Evolutionary conservation across 202 grass and related monocot species (phyloP), one percentile per base, ranked within the genome.

Genomic region (Panicum virgatum): DNA sequence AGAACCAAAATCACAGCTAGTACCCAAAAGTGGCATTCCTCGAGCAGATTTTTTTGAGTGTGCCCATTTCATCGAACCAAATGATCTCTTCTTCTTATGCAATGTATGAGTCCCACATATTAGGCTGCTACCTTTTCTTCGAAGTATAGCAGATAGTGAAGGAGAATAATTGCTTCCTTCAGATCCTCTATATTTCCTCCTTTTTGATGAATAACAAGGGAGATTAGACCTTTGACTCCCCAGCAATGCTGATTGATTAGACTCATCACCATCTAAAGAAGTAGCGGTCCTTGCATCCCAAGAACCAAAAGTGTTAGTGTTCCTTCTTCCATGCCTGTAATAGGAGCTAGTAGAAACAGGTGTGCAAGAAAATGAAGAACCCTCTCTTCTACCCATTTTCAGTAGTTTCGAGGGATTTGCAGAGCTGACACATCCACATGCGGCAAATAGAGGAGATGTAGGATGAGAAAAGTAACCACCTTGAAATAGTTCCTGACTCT

Each of bases 301-400:
- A 47, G 90, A 87, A 86, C 78, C 84, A 82, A 89, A 40, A 57
- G 60, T 84, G 6, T 68, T 79, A 3, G 43, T 60, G 32, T 89
- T 92, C 15, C 34, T 78, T 66, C 71, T 73, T 27, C 85, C 67
- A 50, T 80, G 70, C 45, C 68, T 87, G 47, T 91, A 93, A 91
- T 91, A 97, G 40, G 94, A 91, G 76, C 89, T 91, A 57, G 91
- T 86, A 46, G 94, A 97, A 63, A 84, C 72, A 84, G 94, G 94
- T 36, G 91, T 93, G 76, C 91, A 93, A 73, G 94, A 97, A 78
- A 92, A 83, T 51, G 94, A 91, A 65, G 91, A 93, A 15, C 75
- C 86, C 27, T 97, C 91, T 76, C 69, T 90, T 86, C 79, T 81
- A 32, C 69, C 69, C n/a, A 39, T 79, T 88, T 85, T 91, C 34